phyloP scores from a whole-genome alignment of 148 eudicot genomes.

The Limonium bicolor region DNA sequence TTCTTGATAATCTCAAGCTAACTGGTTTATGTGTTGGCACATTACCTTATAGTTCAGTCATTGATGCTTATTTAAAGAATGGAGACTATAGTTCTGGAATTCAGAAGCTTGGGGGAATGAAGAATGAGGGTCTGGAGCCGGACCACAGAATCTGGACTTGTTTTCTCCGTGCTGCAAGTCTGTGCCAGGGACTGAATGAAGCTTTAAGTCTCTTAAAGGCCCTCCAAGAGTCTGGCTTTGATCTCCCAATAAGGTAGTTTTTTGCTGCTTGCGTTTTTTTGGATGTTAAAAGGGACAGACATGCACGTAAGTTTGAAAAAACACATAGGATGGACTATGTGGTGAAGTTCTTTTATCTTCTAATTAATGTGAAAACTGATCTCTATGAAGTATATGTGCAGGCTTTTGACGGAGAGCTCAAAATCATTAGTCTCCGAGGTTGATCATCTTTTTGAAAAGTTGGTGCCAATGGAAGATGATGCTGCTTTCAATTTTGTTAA shows the following conservation, averaged over 20 bases:
- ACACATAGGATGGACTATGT: no score
- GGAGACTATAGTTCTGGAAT: constrained; percentile 62
- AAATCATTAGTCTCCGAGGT: constrained; percentile 38
- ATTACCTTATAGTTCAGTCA: constrained; percentile 74
- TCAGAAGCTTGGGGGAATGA: constrained; percentile 71
- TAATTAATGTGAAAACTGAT: no score
- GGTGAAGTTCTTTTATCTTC: no score
- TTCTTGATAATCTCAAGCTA: constrained; percentile 63
- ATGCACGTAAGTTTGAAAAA: no score
- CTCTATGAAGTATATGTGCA: no score
- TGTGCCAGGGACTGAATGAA: constrained; percentile 42
- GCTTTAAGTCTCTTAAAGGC: constrained; percentile 56
- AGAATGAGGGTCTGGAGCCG: constrained; percentile 60
- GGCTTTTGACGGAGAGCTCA: constrained; percentile 61
- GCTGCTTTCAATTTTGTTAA: constrained; percentile 94
- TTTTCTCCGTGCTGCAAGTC: constrained; percentile 79
- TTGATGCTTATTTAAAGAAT: constrained; percentile 81
- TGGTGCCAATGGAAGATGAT: constrained; percentile 61
- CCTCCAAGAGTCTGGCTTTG: constrained; percentile 61
- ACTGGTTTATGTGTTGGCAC: constrained; percentile 43
- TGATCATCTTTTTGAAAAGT: constrained; percentile 47
- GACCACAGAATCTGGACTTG: constrained; percentile 96
- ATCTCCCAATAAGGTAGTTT: constrained; percentile 60
- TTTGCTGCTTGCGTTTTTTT: not conserved
- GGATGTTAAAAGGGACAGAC: not conserved